Percentiles rank a stretch among this genome's conserved stretches.
Conservation (phyloP, 768 basidiomycete genomes). For the Ramaria sp. region DNA sequence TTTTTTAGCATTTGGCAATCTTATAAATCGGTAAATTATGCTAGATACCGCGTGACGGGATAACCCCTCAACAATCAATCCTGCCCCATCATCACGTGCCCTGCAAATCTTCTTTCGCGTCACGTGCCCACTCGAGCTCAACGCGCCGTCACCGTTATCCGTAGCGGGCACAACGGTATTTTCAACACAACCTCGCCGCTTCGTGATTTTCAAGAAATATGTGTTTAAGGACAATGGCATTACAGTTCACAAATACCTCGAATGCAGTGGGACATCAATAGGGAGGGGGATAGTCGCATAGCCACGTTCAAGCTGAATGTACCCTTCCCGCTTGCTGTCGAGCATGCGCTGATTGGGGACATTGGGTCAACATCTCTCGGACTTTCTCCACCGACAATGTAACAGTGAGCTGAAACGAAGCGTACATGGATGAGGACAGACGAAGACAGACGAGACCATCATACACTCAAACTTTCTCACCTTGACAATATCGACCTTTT, state of each 20-base stretch:
- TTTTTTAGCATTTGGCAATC: too few relatives aligned
- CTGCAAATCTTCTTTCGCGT: too few relatives aligned
- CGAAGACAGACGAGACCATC: background rate
- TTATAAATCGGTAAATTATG: too few relatives aligned
- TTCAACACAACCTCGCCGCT: too few relatives aligned
- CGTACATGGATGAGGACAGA: background rate
- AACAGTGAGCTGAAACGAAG: slow-evolving; percentile 58
- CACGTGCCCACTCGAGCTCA: too few relatives aligned
- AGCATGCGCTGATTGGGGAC: slow-evolving; percentile 62
- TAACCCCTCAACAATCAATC: too few relatives aligned
- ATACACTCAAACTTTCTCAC: slow-evolving; percentile 24
- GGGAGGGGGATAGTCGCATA: slow-evolving; percentile 95
- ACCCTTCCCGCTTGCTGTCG: slow-evolving; percentile 74
- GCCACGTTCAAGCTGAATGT: slow-evolving; percentile 91
- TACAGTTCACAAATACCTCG: slow-evolving; percentile 98
- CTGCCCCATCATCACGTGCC: too few relatives aligned
- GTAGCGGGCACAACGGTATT: too few relatives aligned
- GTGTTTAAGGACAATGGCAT: too few relatives aligned
- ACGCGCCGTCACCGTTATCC: too few relatives aligned
- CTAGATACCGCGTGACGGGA: too few relatives aligned
- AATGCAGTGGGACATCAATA: slow-evolving; percentile 99
- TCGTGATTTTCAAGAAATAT: too few relatives aligned
- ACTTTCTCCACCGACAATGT: slow-evolving; percentile 85
- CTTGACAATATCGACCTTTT: slow-evolving; percentile 91
- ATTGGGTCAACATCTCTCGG: slow-evolving; percentile 85